phyloP scores from a whole-genome alignment of 2,329 filamentous ascomycete species.

The Chaetomium strumarium region DNA sequence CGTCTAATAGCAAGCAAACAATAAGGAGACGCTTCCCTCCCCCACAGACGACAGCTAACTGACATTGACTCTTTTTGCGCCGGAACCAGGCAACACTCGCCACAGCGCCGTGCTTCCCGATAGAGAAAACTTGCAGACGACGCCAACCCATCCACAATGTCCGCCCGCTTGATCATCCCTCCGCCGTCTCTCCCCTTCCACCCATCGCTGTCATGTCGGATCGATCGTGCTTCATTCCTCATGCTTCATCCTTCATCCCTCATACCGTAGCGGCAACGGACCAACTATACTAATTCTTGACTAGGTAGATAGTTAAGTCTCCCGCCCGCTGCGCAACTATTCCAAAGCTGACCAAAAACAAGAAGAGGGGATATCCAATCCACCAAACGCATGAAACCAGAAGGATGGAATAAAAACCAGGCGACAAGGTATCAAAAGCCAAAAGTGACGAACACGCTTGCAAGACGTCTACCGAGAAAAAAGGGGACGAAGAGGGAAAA shows the following conservation, averaged over 20 bases:
- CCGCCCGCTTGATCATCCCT: too few species aligned
- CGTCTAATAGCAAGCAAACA: constrained; percentile 5
- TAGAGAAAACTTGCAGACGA: not conserved
- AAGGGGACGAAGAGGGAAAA: constrained; percentile 4
- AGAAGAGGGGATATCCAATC: not conserved
- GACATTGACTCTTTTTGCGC: constrained; percentile 13
- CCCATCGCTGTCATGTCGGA: constrained; percentile 5
- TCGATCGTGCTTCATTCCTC: constrained; percentile 12
- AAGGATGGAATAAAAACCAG: constrained; percentile 14
- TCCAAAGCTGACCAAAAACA: constrained; percentile 1
- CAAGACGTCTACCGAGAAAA: constrained; percentile 12
- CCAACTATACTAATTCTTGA: constrained; percentile 12
- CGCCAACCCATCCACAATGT: not conserved
- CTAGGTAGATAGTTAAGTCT: not conserved
- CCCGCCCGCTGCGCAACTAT: not conserved
- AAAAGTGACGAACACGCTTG: constrained; percentile 5
- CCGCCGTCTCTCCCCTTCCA: not conserved
- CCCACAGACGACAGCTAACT: not conserved
- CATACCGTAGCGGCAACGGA: constrained; percentile 18
- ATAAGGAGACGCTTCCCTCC: constrained; percentile 1
- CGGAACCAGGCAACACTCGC: constrained; percentile 4
- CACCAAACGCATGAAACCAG: not conserved
- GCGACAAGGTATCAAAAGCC: constrained; percentile 27
- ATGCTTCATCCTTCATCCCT: constrained; percentile 4
- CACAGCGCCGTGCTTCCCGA: not conserved